phyloP scores from a whole-genome alignment of 305 asterid genomes.

The Fraxinus floribunda region DNA sequence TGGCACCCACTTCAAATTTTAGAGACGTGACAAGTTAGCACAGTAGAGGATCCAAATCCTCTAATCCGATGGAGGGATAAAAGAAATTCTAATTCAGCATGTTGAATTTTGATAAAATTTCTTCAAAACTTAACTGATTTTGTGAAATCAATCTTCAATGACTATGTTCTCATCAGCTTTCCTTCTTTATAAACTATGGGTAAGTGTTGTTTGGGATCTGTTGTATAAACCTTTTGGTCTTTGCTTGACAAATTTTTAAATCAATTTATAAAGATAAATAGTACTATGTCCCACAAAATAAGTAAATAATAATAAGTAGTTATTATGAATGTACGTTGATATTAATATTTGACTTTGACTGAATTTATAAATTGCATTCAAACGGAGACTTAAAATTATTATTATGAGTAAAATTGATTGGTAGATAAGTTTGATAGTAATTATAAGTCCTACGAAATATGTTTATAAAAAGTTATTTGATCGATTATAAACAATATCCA shows the following conservation, averaged over 20 bases:
- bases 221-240: neutral
- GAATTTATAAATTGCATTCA: too few species aligned
- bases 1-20: too few species aligned
- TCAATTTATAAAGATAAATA: neutral
- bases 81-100: neutral
- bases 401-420: neutral
- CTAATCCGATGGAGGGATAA: neutral
- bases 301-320: neutral
- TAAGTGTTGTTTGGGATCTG: neutral
- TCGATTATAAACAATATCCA: too few species aligned
- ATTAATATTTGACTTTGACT: neutral
- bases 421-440: neutral
- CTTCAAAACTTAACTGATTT: neutral
- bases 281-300: neutral
- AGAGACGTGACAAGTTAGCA: neutral
- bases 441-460: too few species aligned
- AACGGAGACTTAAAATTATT: too few species aligned
- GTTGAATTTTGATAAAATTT: neutral
- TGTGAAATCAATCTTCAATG: neutral
- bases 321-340: too few species aligned
- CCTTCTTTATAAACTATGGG: neutral
- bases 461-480: neutral
- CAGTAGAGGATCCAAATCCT: neutral
- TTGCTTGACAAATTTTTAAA: too few species aligned
- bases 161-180: neutral